These are phyloP conservation scores for Torulaspora maleeae DNA, from an alignment of 805 yeast species.

Conservation along the genomic window DNA sequence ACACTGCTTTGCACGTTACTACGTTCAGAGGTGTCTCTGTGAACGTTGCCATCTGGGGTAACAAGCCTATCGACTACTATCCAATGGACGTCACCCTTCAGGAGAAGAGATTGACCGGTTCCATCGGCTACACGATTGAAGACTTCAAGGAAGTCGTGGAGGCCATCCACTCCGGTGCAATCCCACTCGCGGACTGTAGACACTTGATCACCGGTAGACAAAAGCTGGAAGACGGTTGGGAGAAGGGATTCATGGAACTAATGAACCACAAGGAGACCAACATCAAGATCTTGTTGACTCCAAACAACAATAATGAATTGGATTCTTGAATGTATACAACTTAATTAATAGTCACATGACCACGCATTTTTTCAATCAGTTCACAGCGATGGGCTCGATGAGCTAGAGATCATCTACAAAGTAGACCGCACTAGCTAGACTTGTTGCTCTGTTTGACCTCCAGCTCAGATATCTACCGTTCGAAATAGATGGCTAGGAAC, in stretches of 20 bases:
- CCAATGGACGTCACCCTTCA: slow-evolving; percentile 54
- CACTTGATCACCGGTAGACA: slow-evolving; percentile 52
- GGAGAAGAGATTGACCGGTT: slow-evolving; percentile 55
- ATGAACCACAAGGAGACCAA: slow-evolving; percentile 50
- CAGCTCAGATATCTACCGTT: neutral
- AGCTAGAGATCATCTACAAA: neutral
- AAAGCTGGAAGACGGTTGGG: slow-evolving; percentile 46
- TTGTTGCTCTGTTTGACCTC: neutral
- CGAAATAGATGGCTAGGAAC: slow-evolving; percentile 34
- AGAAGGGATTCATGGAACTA: slow-evolving; percentile 50
- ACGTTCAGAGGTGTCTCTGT: slow-evolving; percentile 54
- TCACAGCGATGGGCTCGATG: slow-evolving; percentile 3
- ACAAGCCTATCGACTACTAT: slow-evolving; percentile 43
- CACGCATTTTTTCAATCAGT: neutral
- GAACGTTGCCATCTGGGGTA: slow-evolving; percentile 64
- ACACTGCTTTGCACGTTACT: slow-evolving; percentile 47
- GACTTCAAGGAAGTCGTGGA: slow-evolving; percentile 55
- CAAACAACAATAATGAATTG: slow-evolving; percentile 40
- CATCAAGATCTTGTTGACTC: slow-evolving; percentile 51
- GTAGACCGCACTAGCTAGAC: neutral
- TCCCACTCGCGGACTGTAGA: slow-evolving; percentile 42
- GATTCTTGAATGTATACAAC: neutral
- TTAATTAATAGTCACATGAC: neutral
- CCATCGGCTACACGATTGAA: slow-evolving; percentile 53
- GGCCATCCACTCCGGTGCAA: slow-evolving; percentile 46